These are phyloP conservation scores for Tolypocladium endophyticum DNA, from an alignment of 2,329 filamentous ascomycete species.

Conservation along the genomic window DNA sequence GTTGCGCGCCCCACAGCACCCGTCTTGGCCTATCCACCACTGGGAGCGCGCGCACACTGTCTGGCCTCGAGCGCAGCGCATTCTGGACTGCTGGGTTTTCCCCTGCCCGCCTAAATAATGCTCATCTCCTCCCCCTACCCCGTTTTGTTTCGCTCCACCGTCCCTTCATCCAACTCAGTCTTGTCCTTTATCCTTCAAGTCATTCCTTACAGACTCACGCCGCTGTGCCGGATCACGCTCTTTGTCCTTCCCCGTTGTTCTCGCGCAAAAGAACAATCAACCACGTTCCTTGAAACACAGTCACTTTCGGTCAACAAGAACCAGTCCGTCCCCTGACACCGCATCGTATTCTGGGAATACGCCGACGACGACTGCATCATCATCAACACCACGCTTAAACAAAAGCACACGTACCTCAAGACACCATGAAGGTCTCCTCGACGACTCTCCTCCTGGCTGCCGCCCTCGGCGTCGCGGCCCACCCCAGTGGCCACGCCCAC, in stretches of 20 bases:
- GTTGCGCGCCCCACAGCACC: background rate
- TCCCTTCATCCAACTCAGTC: slow-evolving; percentile 3
- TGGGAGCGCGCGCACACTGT: background rate
- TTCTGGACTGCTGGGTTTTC: background rate
- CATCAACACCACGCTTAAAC: background rate
- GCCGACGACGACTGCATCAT: background rate
- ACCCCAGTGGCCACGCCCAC: slow-evolving; percentile 28
- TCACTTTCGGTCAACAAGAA: background rate
- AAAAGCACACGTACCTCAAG: background rate
- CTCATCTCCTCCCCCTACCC: slow-evolving; percentile 7
- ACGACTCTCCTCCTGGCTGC: slow-evolving; percentile 25
- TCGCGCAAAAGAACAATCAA: background rate
- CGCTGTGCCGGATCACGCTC: slow-evolving; percentile 7
- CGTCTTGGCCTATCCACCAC: background rate
- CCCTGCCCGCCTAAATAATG: slow-evolving; percentile 8
- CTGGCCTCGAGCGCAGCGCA: background rate
- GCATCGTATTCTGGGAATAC: slow-evolving; percentile 6
- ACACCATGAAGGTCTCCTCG: slow-evolving; percentile 31
- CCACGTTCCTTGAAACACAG: background rate
- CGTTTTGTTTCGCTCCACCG: slow-evolving; percentile 5
- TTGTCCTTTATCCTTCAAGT: slow-evolving; percentile 10
- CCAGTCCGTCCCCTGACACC: background rate
- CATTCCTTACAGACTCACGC: slow-evolving; percentile 9
- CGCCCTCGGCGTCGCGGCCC: slow-evolving; percentile 29
- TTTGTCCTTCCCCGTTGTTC: background rate